Conservation (phyloP, 2,329 filamentous ascomycete genomes). For the Scedosporium dehoogii region DNA sequence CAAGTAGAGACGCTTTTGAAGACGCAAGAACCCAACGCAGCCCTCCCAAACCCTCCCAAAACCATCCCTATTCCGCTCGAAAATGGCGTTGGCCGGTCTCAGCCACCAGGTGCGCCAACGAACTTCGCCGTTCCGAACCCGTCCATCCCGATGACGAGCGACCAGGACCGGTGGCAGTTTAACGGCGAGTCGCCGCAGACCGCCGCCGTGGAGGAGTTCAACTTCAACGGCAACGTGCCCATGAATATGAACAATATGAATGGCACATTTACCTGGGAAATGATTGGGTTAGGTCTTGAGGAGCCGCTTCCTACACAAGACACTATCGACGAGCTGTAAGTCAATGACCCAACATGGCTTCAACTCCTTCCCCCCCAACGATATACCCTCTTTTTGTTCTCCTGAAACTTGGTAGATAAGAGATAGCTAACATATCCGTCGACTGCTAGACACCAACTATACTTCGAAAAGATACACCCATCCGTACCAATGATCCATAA, state of each 20-base stretch:
- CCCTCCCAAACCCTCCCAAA: constrained; percentile 18
- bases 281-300: constrained; percentile 49
- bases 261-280: constrained; percentile 68
- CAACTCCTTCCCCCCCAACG: constrained; percentile 1
- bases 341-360: constrained; percentile 8
- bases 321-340: constrained; percentile 72
- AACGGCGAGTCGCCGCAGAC: constrained; percentile 42
- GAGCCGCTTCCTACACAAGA: constrained; percentile 49
- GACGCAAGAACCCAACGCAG: constrained; percentile 52
- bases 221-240: constrained; percentile 39
- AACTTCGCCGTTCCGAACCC: constrained; percentile 22
- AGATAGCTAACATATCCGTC: background rate
- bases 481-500: constrained; percentile 84
- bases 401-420: background rate
- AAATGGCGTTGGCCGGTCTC: constrained; percentile 10
- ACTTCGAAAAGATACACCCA: constrained; percentile 83
- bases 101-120: constrained; percentile 19
- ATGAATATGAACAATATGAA: constrained; percentile 41
- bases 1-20: constrained; percentile 90
- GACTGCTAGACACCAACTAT: constrained; percentile 59
- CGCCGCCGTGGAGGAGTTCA: constrained; percentile 44
- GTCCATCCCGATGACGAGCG: constrained; percentile 32
- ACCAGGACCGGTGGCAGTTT: constrained; percentile 46
- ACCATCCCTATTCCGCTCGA: background rate
- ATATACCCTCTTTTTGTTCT: background rate